Evolutionary conservation across 257 asterid genomes (phyloP), one percentile per base, ranked within the genome.

Genomic region (Linaria vulgaris): DNA sequence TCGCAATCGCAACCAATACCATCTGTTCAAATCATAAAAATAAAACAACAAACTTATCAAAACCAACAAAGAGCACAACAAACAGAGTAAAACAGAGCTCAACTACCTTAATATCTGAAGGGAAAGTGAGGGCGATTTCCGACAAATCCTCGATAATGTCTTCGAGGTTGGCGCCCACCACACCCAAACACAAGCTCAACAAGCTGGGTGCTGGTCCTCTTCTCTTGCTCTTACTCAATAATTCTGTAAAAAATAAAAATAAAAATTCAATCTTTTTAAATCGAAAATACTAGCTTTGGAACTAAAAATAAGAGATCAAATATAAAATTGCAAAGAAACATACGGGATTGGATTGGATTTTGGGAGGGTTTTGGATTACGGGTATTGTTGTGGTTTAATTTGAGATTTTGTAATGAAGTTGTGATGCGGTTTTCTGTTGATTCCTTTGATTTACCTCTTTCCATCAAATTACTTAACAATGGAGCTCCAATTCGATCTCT

Each of bases 1-100:
- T 87, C n/a, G 95, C 96, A 74, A 92, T 82, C 63, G 99, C 97
- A 50, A 81, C 72, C 68, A 92, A 67, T 51, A 77, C 80, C 88
- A 89, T 78, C 97, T 91, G 81, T 21, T n/a, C 22, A 45, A 6
- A 57, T 52, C 31, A 41, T 17, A 55, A 20, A 47, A 25, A 14
- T 21, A 46, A 43, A 60, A 63, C 3, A 16, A 15, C 5, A 25
- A 34, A 12, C 38, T 44, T 27, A 21, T 59, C 16, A 69, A 56
- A 14, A n/a, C 51, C 13, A 25, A 9, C 49, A 17, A 47, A 11
- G 9, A 22, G 11, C 21, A 7, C 15, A 24, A 11, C 55, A 0
- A 27, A 31, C 6, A 11, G 16, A 22, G 38, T 8, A 0, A n/a
- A 46, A 34, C 7, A 54, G 39, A 3, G n/a, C 9, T 13, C 24